These are phyloP conservation scores for Pleurostoma richardsiae DNA, from an alignment of 2,329 filamentous ascomycete species.

Conservation along the genomic window DNA sequence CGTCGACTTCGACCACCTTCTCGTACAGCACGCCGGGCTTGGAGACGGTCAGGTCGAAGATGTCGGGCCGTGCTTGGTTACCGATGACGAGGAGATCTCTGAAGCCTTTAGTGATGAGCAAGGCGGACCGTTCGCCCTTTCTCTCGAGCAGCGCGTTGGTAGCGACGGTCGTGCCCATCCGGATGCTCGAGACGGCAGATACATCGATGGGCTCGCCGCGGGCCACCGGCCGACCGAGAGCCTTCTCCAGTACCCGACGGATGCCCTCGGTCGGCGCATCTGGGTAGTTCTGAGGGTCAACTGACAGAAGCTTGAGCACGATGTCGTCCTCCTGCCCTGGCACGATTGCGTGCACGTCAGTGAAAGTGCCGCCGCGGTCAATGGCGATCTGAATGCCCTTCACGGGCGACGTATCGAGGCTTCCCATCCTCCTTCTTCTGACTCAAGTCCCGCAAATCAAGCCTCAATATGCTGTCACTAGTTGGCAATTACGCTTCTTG, in stretches of 20 bases:
- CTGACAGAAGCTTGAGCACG: slow-evolving; percentile 67
- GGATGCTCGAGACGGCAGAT: slow-evolving; percentile 53
- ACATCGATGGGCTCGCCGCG: slow-evolving; percentile 5
- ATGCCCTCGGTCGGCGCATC: slow-evolving; percentile 73
- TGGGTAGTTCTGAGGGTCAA: slow-evolving; percentile 66
- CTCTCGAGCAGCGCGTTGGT: slow-evolving; percentile 73
- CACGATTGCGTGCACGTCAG: slow-evolving; percentile 64
- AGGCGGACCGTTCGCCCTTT: slow-evolving; percentile 66
- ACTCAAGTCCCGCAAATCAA: too few relatives aligned
- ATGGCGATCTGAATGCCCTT: slow-evolving; percentile 23
- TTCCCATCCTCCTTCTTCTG: background rate
- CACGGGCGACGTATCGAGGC: background rate
- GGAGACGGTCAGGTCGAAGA: slow-evolving; percentile 67
- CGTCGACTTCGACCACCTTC: slow-evolving; percentile 67
- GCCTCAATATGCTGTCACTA: too few relatives aligned
- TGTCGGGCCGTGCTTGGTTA: slow-evolving; percentile 67
- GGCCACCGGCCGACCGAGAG: slow-evolving; percentile 20
- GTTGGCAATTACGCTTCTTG: too few relatives aligned
- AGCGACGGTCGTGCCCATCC: slow-evolving; percentile 78
- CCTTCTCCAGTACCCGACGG: slow-evolving; percentile 35
- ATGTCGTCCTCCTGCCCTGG: slow-evolving; percentile 63
- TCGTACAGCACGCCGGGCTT: slow-evolving; percentile 67
- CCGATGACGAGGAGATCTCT: slow-evolving; percentile 68
- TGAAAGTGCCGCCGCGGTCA: slow-evolving; percentile 42
- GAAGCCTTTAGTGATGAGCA: slow-evolving; percentile 69